Conservation (phyloP, 345 rosid species). For the Hirschfeldia incana region DNA sequence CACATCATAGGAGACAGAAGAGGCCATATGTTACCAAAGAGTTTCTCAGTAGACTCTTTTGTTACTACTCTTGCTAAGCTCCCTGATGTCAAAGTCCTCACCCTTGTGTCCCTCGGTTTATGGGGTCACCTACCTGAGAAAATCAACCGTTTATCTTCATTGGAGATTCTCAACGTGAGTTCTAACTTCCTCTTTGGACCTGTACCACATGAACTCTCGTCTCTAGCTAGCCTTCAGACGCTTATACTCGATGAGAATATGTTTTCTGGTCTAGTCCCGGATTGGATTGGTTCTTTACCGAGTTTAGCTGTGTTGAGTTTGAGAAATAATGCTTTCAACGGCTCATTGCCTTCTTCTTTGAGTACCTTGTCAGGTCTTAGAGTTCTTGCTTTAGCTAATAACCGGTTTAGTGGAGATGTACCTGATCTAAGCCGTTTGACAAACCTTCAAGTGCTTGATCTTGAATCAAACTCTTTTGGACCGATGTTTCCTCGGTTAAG, state of each 20-base stretch:
- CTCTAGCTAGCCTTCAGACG: constrained; percentile 59
- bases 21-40: constrained; percentile 52
- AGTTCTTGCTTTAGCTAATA: constrained; percentile 75
- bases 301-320: constrained; percentile 69
- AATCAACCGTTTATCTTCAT: constrained; percentile 56
- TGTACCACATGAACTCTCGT: constrained; percentile 67
- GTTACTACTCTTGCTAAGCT: constrained; percentile 72
- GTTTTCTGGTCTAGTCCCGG: constrained; percentile 65
- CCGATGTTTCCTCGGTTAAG: constrained; percentile 75
- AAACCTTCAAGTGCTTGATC: constrained; percentile 84
- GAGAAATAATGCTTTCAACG: constrained; percentile 72
- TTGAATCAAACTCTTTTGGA: constrained; percentile 80
- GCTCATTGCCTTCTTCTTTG: constrained; percentile 68
- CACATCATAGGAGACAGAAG: constrained; percentile 65
- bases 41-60: constrained; percentile 80
- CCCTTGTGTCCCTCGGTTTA: constrained; percentile 78
- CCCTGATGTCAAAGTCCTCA: constrained; percentile 77
- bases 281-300: constrained; percentile 62
- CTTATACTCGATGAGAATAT: constrained; percentile 82
- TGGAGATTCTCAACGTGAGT: constrained; percentile 86
- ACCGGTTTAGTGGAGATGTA: constrained; percentile 65
- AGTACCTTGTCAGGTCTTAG: constrained; percentile 69
- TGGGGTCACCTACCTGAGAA: constrained; percentile 89
- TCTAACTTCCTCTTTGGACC: constrained; percentile 70
- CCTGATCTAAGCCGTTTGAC: constrained; percentile 71